Evolutionary conservation across 805 yeast species (phyloP), one percentile per base, ranked within the genome.

Genomic region (Ogataea nonfermentans): DNA sequence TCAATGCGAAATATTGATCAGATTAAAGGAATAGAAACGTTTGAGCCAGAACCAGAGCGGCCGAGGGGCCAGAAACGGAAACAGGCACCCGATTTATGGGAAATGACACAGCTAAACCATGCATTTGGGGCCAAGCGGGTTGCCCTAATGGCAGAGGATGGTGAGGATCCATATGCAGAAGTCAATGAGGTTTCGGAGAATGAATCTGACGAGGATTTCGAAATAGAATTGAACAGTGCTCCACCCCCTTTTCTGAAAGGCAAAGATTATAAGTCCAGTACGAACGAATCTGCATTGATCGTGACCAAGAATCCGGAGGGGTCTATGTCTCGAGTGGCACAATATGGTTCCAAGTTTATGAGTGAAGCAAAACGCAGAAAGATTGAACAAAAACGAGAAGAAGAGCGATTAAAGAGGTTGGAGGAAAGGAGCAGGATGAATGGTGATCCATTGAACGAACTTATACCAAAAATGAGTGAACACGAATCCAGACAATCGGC

Each of bases 41-140:
- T 25, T 17, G 39, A 32, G 32, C 29, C 16, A 28, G 46, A 32
- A 11, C 13, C 29, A 6, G 48, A 29, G 22, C 40, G 27, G 28
- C 37, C 33, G 20, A 32, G 47, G 28, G 41, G 48, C 14, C 66
- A 61, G 45, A 63, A 70, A 44, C 70, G 85, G 37, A 59, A 82
- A 24, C 82, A 95, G 0, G 84, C 95, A 0, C 95, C 95, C 0
- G 98, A 90, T 61, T 63, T 88, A 40, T 90, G 96, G 95, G 97
- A 91, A 56, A 71, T 86, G 36, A 70, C 84, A 24, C 96, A 90
- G 56, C 64, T 90, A 31, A 84, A 51, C 29, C 54, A 57, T 19
- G 66, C 65, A 2, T 62, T 44, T 46, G 65, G 60, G 7, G 59
- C 52, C n/a, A 56, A 52, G 14, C 53, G 45, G 32, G 26, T 38